phyloP scores from a whole-genome alignment of 495 filamentous ascomycete genomes.

The Xylaria bambusicola region DNA sequence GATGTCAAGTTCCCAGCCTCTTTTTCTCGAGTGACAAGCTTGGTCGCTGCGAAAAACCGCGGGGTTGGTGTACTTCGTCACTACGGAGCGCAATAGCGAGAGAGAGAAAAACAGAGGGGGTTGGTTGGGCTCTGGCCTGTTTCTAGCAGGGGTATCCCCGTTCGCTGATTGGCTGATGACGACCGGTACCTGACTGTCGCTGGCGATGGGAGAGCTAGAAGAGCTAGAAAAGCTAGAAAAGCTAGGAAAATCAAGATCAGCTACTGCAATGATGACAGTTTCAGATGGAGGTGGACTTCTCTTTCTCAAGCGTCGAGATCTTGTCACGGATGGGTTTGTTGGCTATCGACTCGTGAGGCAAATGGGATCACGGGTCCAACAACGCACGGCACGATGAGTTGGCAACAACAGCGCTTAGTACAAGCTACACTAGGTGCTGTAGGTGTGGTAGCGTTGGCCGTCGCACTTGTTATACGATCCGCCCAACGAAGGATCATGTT shows the following conservation, averaged over 20 bases:
- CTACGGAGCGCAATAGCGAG: constrained; percentile 6
- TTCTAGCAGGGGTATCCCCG: constrained; percentile 25
- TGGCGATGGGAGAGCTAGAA: constrained; percentile 12
- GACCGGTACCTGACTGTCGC: constrained; percentile 3
- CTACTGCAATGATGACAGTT: constrained; percentile 5
- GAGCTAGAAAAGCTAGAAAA: constrained; percentile 7
- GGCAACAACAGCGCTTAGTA: neutral
- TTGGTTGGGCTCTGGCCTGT: constrained; percentile 30
- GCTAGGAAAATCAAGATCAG: neutral
- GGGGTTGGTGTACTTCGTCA: constrained; percentile 30
- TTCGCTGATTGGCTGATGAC: constrained; percentile 8
- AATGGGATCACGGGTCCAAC: constrained; percentile 11
- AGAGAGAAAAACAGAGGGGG: constrained; percentile 35
- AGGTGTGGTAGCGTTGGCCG: neutral
- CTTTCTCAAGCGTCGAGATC: constrained; percentile 13
- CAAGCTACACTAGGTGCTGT: neutral
- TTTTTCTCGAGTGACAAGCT: constrained; percentile 24
- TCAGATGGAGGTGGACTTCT: constrained; percentile 15
- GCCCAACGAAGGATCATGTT: constrained; percentile 8
- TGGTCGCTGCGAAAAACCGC: constrained; percentile 28
- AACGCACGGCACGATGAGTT: constrained; percentile 19
- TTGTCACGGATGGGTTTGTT: constrained; percentile 8
- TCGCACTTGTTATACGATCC: constrained; percentile 15
- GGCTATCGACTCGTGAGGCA: constrained; percentile 7
- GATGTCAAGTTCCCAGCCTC: constrained; percentile 30